Evolutionary conservation across 176 grass and related monocot genomes (phyloP).

Genomic region (Aegilops sharonensis): DNA sequence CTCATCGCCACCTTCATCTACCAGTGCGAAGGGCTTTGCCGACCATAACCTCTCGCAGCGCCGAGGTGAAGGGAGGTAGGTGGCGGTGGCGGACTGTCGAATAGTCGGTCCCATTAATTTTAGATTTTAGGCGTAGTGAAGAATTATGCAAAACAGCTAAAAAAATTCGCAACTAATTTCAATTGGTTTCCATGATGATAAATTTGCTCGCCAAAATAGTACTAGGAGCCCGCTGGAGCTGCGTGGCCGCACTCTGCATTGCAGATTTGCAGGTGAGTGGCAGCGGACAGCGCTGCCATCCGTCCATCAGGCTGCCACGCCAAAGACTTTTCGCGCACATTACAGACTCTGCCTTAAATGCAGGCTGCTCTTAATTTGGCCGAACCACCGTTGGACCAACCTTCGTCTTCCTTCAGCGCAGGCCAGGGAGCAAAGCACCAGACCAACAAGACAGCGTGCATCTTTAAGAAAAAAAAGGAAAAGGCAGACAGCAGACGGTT

Average conservation of each 20-base stretch:
- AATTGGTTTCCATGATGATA: too few relatives aligned
- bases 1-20: too few relatives aligned
- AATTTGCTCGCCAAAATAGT: too few relatives aligned
- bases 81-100: too few relatives aligned
- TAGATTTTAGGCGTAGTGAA: too few relatives aligned
- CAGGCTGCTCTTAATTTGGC: background rate
- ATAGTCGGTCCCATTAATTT: too few relatives aligned
- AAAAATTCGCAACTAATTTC: too few relatives aligned
- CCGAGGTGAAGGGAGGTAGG: too few relatives aligned
- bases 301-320: background rate
- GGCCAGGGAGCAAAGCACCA: background rate
- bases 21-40: too few relatives aligned
- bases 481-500: background rate
- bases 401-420: background rate
- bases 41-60: too few relatives aligned
- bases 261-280: background rate
- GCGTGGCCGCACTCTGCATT: background rate
- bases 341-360: background rate
- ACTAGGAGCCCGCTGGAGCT: background rate
- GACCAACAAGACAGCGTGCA: background rate
- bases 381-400: constrained; percentile 16
- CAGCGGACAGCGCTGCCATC: background rate
- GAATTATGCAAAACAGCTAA: too few relatives aligned
- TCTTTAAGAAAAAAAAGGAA: background rate
- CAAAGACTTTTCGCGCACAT: background rate